Evolutionary conservation across 768 basidiomycete species (phyloP).

Genomic region (Tubosaeta sp.): DNA sequence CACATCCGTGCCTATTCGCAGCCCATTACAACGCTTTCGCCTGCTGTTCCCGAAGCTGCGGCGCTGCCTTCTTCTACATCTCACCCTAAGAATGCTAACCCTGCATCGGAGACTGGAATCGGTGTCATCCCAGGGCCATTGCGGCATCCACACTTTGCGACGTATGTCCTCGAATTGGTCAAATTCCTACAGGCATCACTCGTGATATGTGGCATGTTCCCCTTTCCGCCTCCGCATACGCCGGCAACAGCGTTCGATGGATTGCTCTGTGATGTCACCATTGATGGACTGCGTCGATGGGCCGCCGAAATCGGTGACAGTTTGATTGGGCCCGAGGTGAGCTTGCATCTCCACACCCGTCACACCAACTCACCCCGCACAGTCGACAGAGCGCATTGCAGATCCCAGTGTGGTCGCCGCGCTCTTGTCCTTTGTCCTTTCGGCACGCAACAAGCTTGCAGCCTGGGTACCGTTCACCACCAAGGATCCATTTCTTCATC

Average conservation of each 20-base stretch:
- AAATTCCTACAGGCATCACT: conserved; percentile 70
- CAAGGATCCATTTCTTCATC: conserved; percentile 77
- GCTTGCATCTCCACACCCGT: conserved; percentile 1
- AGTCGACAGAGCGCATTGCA: conserved; percentile 70
- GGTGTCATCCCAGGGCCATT: conserved; percentile 7
- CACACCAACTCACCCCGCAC: not conserved
- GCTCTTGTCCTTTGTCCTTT: conserved; percentile 64
- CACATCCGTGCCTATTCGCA: conserved; percentile 30
- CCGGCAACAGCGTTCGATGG: conserved; percentile 45
- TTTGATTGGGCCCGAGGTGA: conserved; percentile 57
- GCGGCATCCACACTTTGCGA: conserved; percentile 46
- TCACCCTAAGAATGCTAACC: conserved; percentile 14
- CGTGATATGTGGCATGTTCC: conserved; percentile 66
- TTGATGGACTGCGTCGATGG: conserved; percentile 70
- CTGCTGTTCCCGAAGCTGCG: conserved; percentile 19
- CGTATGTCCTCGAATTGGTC: conserved; percentile 71
- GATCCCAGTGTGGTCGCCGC: conserved; percentile 71
- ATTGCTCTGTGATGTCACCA: conserved; percentile 71
- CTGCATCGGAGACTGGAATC: conserved; percentile 9
- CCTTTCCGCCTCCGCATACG: conserved; percentile 17
- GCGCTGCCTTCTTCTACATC: conserved; percentile 23
- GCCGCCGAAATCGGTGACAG: conserved; percentile 60
- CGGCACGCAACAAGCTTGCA: conserved; percentile 65
- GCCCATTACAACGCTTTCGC: conserved; percentile 20
- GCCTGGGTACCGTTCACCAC: conserved; percentile 48